Conservation (phyloP, 805 yeast species). For the Hanseniaspora occidentalis region DNA sequence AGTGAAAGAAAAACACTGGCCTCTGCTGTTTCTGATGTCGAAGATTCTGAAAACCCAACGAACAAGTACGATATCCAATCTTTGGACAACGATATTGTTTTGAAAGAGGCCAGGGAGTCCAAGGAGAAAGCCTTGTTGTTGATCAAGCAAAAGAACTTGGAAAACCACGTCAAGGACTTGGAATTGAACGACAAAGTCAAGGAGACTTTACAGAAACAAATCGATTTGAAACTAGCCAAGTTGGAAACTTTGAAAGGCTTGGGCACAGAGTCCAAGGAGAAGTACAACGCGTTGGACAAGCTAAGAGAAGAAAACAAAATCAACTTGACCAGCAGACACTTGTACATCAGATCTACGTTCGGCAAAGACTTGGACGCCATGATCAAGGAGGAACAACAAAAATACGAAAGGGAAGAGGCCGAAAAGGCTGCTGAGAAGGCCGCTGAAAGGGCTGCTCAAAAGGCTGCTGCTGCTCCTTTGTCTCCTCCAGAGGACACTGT, state of each 20-base stretch:
- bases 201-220: slow-evolving; percentile 24
- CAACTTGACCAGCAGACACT: slow-evolving; percentile 4
- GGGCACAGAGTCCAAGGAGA: slow-evolving; percentile 27
- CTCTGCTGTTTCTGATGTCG: slow-evolving; percentile 13
- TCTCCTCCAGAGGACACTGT: not conserved
- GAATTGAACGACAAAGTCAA: slow-evolving; percentile 26
- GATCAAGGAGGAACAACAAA: slow-evolving; percentile 12
- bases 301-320: slow-evolving; percentile 12
- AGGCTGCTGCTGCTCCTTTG: not conserved
- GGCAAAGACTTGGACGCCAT: slow-evolving; percentile 22
- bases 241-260: slow-evolving; percentile 28
- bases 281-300: slow-evolving; percentile 16
- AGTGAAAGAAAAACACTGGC: not conserved
- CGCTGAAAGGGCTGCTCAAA: slow-evolving; percentile 5
- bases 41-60: slow-evolving; percentile 21
- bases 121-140: slow-evolving; percentile 25
- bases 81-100: slow-evolving; percentile 20
- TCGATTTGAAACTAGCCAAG: slow-evolving; percentile 27
- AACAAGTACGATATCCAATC: slow-evolving; percentile 22
- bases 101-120: slow-evolving; percentile 22
- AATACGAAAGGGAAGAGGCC: slow-evolving; percentile 5
- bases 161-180: slow-evolving; percentile 28
- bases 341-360: slow-evolving; percentile 16
- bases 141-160: slow-evolving; percentile 24
- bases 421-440: slow-evolving; percentile 8